Evolutionary conservation across 192 early-diverging fungal genomes (phyloP).

Genomic region (Phlyctochytrium arcticum): DNA sequence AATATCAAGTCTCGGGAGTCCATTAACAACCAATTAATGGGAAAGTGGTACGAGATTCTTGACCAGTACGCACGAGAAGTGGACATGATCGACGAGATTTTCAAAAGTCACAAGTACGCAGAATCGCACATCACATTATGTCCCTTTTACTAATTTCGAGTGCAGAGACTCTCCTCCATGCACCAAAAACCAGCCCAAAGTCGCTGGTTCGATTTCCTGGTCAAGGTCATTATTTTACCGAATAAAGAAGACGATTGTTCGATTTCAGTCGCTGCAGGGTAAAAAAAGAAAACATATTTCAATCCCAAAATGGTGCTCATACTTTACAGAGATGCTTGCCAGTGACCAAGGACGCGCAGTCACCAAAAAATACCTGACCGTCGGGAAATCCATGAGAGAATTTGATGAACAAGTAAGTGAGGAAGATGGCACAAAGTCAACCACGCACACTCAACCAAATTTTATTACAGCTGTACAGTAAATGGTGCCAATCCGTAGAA

Average conservation of each 20-base stretch:
- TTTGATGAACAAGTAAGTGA: constrained; percentile 52
- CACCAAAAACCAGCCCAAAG: constrained; percentile 57
- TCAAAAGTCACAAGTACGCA: constrained; percentile 49
- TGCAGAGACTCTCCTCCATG: constrained; percentile 50
- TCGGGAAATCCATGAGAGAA: constrained; percentile 57
- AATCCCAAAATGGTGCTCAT: background rate
- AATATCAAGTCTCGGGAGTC: constrained; percentile 56
- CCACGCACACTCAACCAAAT: background rate
- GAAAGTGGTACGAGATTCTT: constrained; percentile 63
- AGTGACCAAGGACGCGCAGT: constrained; percentile 57
- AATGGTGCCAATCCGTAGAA: constrained; percentile 57
- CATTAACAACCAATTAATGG: constrained; percentile 64
- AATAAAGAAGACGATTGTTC: constrained; percentile 62
- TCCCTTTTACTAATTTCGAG: constrained; percentile 16
- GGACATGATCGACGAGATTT: constrained; percentile 60
- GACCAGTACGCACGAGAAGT: constrained; percentile 60
- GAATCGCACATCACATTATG: background rate
- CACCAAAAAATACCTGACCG: constrained; percentile 56
- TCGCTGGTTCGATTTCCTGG: constrained; percentile 63
- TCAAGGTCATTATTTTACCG: constrained; percentile 50
- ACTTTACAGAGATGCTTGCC: constrained; percentile 51
- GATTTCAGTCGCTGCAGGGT: constrained; percentile 62
- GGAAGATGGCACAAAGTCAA: background rate
- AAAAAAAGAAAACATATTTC: background rate
- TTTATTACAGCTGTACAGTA: constrained; percentile 38